Percentiles rank a stretch among this genome's conserved stretches.
Evolutionary conservation across 257 asterid genomes (phyloP).

Genomic region (Solanum neorickii): DNA sequence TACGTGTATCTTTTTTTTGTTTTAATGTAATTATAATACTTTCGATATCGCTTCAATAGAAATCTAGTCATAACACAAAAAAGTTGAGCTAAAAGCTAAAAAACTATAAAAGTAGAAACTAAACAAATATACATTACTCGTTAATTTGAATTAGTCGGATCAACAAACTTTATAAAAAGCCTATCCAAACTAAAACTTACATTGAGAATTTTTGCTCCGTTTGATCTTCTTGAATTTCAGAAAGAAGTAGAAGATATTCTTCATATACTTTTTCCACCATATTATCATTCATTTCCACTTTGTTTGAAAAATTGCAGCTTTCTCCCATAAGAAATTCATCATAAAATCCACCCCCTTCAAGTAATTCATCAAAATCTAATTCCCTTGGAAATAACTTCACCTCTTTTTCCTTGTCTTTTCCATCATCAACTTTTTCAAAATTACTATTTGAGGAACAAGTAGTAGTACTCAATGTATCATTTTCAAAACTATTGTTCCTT

Average conservation of each 20-base stretch:
- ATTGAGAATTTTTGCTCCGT: background rate
- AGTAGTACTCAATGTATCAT: conserved; percentile 14
- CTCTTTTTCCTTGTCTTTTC: background rate
- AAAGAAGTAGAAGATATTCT: conserved; percentile 50
- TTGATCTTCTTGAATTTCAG: background rate
- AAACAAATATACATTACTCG: background rate
- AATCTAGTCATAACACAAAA: background rate
- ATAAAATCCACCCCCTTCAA: background rate
- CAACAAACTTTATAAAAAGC: no score
- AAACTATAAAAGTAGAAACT: background rate
- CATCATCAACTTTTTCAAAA: conserved; percentile 2
- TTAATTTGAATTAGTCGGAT: background rate
- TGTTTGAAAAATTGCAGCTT: background rate
- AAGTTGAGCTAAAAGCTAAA: background rate
- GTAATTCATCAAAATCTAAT: background rate
- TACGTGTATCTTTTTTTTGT: background rate
- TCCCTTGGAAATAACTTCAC: background rate
- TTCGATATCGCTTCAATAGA: background rate
- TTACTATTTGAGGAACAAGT: background rate
- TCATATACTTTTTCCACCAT: conserved; percentile 40
- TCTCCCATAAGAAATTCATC: background rate
- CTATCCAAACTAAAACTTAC: background rate
- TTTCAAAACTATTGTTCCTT: conserved; percentile 27
- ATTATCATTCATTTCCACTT: background rate
- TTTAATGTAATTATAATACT: background rate